phyloP scores from a whole-genome alignment of 345 rosid genomes.

The Aquilaria malaccensis region DNA sequence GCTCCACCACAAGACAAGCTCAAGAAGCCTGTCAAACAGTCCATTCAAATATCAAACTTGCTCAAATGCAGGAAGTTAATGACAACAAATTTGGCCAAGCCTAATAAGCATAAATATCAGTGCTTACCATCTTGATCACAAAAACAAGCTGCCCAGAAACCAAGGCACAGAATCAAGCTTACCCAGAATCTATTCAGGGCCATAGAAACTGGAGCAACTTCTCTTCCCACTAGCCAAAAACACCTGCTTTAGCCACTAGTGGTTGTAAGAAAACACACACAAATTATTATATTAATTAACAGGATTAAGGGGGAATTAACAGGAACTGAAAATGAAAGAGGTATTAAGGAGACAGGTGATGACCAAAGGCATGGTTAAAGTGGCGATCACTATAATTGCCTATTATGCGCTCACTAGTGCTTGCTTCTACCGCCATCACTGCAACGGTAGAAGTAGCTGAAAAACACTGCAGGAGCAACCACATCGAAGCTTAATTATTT shows the following conservation, averaged over 20 bases:
- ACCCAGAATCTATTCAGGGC: constrained; percentile 34
- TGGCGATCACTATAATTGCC: constrained; percentile 17
- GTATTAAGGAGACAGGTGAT: constrained; percentile 7
- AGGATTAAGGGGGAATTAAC: constrained; percentile 2
- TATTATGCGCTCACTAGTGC: not conserved
- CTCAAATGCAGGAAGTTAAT: not conserved
- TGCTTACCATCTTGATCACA: constrained; percentile 59
- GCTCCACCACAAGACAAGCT: constrained; percentile 78
- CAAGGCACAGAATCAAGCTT: constrained; percentile 29
- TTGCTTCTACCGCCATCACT: not conserved
- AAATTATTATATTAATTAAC: not conserved
- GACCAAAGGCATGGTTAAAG: constrained; percentile 13
- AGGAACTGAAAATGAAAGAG: not conserved
- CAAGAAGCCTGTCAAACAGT: constrained; percentile 58
- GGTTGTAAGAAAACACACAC: not conserved
- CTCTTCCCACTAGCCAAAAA: not conserved
- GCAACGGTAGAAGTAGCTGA: constrained; percentile 1
- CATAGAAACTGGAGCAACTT: constrained; percentile 23
- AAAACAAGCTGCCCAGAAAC: constrained; percentile 29
- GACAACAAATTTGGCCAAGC: not conserved
- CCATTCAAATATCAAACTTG: constrained; percentile 4
- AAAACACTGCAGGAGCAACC: not conserved
- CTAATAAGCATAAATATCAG: not conserved
- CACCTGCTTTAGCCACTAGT: not conserved
- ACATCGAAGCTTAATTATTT: not conserved